phyloP scores from a whole-genome alignment of 2,329 filamentous ascomycete genomes.

The Cladosporium cucumerinum region DNA sequence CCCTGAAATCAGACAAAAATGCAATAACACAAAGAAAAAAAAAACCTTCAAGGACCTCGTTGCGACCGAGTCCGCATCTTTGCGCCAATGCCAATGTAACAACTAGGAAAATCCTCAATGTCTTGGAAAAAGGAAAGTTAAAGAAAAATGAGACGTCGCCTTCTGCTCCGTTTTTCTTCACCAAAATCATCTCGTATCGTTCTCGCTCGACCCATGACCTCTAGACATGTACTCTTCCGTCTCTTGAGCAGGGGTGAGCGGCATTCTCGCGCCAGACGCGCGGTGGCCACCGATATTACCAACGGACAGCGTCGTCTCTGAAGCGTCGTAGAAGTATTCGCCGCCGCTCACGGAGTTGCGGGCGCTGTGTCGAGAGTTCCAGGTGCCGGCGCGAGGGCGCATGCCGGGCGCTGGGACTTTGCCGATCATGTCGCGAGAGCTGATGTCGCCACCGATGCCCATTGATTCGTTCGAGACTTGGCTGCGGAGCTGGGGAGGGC shows the following conservation, averaged over 20 bases:
- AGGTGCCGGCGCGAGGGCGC: slow-evolving; percentile 34
- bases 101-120: neutral
- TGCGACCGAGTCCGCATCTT: neutral
- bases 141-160: neutral
- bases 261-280: slow-evolving; percentile 5
- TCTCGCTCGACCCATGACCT: neutral
- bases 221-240: slow-evolving; percentile 20
- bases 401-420: slow-evolving; percentile 33
- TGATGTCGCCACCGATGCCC: slow-evolving; percentile 31
- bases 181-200: neutral
- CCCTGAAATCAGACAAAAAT: neutral
- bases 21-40: neutral
- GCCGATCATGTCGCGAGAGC: slow-evolving; percentile 32
- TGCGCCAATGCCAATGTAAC: neutral
- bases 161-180: neutral
- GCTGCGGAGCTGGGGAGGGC: slow-evolving; percentile 19
- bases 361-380: slow-evolving; percentile 24
- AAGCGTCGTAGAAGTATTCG: slow-evolving; percentile 7
- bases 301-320: slow-evolving; percentile 16
- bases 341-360: slow-evolving; percentile 17
- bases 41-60: no score
- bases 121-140: neutral
- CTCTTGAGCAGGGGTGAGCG: slow-evolving; percentile 25
- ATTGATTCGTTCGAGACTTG: slow-evolving; percentile 28
- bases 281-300: neutral